Evolutionary conservation across 2,329 filamentous ascomycete genomes (phyloP), one percentile per base, ranked within the genome.

Genomic region (Ceratocystis harringtonii): DNA sequence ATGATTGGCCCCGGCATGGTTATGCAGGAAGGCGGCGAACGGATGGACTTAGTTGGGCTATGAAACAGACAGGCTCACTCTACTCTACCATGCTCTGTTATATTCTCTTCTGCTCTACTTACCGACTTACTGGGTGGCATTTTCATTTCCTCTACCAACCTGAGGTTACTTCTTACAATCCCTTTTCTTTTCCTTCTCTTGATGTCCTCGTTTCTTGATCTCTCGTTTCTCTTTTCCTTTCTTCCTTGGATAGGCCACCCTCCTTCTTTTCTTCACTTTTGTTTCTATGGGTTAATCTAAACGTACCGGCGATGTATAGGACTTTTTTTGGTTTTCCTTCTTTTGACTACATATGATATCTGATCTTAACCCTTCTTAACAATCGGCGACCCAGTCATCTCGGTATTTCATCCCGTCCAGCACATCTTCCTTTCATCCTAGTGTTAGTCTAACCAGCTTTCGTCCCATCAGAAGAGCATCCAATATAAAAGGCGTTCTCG

Each of bases 1-100:
- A 76, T 79, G 50, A 75, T 75, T 50, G 73, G 72, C 64, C 28
- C 52, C 15, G 60, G 61, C 17, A 66, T 74, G 69, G 73, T 75
- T 61, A 73, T 71, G 32, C 69, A 72, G 61, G 69, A 71, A 50
- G 68, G 72, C 50, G 57, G 70, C 61, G 70, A 75, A 68, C 62
- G 70, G 63, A 65, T 69, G 69, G 67, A 72, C 69, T 60, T 74
- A 32, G 28, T 69, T 52, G n/a, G 61, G 19, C 19, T 50, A 45
- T 62, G 36, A 41, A 52, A 52, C 36, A 17, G 19, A n/a, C 12
- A 19, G 36, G 36, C 28, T 50, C 30, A 19, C 25, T 58, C 28
- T 32, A 36, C 28, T 58, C n/a, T 25, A 22, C 28, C 32, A n/a
- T 57, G 50, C 28, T 61, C 45, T 65, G 2, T 44, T 50, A 15